These are phyloP conservation scores for Periconia sp. DNA, from an alignment of 2,329 filamentous ascomycete species.

Conservation along the genomic window DNA sequence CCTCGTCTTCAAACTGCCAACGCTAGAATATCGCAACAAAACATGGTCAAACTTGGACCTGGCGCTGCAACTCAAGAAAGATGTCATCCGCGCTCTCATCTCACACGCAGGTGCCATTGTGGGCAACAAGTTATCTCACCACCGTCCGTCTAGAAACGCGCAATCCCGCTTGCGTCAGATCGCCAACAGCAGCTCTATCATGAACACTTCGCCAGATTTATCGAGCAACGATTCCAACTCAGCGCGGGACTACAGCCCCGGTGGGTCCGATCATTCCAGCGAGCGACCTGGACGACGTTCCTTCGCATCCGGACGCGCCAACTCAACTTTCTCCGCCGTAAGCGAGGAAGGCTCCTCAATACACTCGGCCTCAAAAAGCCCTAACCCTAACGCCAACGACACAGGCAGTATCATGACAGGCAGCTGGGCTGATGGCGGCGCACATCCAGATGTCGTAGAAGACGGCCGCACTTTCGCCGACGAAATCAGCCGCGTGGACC, in stretches of 20 bases:
- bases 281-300: constrained; percentile 24
- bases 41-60: constrained; percentile 98
- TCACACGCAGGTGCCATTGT: constrained; percentile 95
- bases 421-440: constrained; percentile 16
- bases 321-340: constrained; percentile 30
- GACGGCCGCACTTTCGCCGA: constrained; percentile 40
- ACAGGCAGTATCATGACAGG: constrained; percentile 29
- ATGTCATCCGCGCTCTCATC: constrained; percentile 89
- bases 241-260: constrained; percentile 35
- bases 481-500: constrained; percentile 37
- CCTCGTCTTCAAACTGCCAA: constrained; percentile 93
- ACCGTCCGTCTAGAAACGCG: constrained; percentile 78
- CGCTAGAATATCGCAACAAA: constrained; percentile 96
- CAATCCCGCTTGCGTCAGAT: constrained; percentile 79
- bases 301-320: constrained; percentile 35
- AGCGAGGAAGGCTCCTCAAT: constrained; percentile 28
- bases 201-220: constrained; percentile 42
- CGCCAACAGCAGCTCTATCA: constrained; percentile 73
- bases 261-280: constrained; percentile 27
- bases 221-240: constrained; percentile 34
- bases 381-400: constrained; percentile 13
- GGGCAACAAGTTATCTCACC: constrained; percentile 92
- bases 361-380: constrained; percentile 3
- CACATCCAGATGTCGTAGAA: constrained; percentile 18
- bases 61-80: constrained; percentile 88